Conservation (phyloP, 148 eudicot species). For the Agrostemma githago region DNA sequence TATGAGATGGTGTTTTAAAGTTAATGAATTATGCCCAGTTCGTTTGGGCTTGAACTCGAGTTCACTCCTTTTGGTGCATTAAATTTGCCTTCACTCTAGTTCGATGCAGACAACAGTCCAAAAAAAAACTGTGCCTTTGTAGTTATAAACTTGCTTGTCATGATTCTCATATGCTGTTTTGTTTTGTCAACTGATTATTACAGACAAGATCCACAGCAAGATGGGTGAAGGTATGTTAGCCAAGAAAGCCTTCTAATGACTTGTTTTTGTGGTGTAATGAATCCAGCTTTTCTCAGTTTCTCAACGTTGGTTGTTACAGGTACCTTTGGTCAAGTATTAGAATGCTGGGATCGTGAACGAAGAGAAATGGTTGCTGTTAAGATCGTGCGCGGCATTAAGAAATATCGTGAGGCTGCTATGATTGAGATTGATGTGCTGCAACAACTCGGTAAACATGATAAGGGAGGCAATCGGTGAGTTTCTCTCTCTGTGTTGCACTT, state of each 20-base stretch:
- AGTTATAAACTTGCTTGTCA: not conserved
- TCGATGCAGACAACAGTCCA: too few relatives aligned
- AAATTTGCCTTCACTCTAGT: too few relatives aligned
- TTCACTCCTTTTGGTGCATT: too few relatives aligned
- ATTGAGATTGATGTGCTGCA: constrained; percentile 68
- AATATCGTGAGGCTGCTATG: constrained; percentile 80
- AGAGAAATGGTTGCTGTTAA: constrained; percentile 72
- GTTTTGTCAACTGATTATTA: constrained; percentile 10
- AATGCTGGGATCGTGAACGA: constrained; percentile 70
- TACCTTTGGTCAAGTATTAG: constrained; percentile 76
- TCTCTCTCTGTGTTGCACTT: constrained; percentile 6
- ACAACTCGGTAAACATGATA: constrained; percentile 78
- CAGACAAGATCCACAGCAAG: constrained; percentile 73
- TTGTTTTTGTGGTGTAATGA: too few relatives aligned
- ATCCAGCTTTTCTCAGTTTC: not conserved
- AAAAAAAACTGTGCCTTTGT: not conserved
- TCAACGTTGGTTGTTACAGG: constrained; percentile 30
- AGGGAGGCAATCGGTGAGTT: constrained; percentile 66
- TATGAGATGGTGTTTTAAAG: not conserved
- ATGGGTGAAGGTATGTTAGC: constrained; percentile 67
- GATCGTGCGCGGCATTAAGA: constrained; percentile 55
- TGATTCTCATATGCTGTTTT: constrained; percentile 15
- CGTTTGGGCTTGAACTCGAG: too few relatives aligned
- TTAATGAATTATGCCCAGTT: too few relatives aligned
- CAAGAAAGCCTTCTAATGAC: not conserved